Conservation (phyloP, 441 rosid species). For the Hura crepitans region DNA sequence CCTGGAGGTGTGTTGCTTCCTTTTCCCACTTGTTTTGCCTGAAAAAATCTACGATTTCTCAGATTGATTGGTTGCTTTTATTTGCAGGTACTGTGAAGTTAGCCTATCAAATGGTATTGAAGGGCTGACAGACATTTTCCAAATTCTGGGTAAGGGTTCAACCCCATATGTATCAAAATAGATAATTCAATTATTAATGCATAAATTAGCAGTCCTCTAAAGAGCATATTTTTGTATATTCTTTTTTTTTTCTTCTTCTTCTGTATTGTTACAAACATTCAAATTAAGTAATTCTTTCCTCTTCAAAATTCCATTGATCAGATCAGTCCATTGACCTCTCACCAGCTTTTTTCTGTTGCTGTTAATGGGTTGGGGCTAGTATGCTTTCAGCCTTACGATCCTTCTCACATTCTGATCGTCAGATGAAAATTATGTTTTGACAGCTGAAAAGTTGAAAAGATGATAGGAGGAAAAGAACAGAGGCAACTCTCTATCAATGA, state of each 20-base stretch:
- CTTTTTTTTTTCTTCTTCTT: conserved; percentile 27
- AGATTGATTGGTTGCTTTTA: not conserved
- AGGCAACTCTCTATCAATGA: no score
- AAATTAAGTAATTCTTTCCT: conserved; percentile 18
- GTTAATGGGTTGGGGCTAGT: no score
- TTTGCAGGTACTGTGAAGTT: conserved; percentile 8
- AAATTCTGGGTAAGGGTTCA: conserved; percentile 10
- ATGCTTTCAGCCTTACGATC: no score
- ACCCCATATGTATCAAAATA: conserved; percentile 16
- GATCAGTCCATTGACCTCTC: not conserved
- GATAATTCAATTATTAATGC: conserved; percentile 18
- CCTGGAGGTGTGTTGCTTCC: conserved; percentile 18
- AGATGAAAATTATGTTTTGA: no score
- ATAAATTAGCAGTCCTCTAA: not conserved
- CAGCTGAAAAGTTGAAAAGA: no score
- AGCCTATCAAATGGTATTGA: not conserved
- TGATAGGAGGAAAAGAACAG: no score
- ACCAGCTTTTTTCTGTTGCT: not conserved
- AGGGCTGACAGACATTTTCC: conserved; percentile 6
- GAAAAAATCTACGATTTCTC: not conserved
- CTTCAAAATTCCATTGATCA: conserved; percentile 11
- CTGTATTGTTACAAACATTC: conserved; percentile 18
- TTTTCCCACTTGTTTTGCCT: not conserved
- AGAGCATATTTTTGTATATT: conserved; percentile 26
- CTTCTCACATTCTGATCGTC: no score